Conservation (phyloP, 176 grass and related monocot species). For the Aegilops speltoides region DNA sequence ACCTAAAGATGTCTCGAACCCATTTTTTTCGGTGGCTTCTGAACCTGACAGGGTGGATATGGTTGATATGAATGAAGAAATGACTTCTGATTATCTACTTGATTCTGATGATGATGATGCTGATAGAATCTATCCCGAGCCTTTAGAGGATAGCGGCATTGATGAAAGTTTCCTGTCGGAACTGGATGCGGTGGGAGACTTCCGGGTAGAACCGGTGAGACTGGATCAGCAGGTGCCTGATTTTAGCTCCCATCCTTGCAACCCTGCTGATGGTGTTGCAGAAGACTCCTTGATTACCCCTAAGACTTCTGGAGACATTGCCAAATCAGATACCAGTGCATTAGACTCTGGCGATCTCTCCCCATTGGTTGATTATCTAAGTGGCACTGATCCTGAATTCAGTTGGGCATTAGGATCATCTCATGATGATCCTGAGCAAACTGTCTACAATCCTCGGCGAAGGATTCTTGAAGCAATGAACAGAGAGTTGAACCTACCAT, state of each 20-base stretch:
- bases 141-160: conserved; percentile 50
- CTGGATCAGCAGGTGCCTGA: conserved; percentile 29
- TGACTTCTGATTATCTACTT: conserved; percentile 36
- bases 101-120: conserved; percentile 79
- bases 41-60: conserved; percentile 28
- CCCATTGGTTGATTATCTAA: conserved; percentile 14
- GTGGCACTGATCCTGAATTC: conserved; percentile 34
- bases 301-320: conserved; percentile 13
- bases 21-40: conserved; percentile 23
- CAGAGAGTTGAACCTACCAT: conserved; percentile 33
- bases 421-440: conserved; percentile 65
- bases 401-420: conserved; percentile 38
- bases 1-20: conserved; percentile 29
- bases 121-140: conserved; percentile 70
- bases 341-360: conserved; percentile 25
- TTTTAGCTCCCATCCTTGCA: conserved; percentile 22
- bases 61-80: conserved; percentile 32
- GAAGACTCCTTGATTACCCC: conserved; percentile 21
- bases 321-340: conserved; percentile 20
- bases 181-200: conserved; percentile 72
- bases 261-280: conserved; percentile 28
- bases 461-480: conserved; percentile 59
- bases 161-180: conserved; percentile 75
- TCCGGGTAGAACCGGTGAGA: conserved; percentile 48
- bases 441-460: conserved; percentile 74